Percentiles rank a stretch among this genome's conserved stretches.
Evolutionary conservation across 1,139 yeast species (phyloP).

Genomic region (Hanseniaspora gamundiae): DNA sequence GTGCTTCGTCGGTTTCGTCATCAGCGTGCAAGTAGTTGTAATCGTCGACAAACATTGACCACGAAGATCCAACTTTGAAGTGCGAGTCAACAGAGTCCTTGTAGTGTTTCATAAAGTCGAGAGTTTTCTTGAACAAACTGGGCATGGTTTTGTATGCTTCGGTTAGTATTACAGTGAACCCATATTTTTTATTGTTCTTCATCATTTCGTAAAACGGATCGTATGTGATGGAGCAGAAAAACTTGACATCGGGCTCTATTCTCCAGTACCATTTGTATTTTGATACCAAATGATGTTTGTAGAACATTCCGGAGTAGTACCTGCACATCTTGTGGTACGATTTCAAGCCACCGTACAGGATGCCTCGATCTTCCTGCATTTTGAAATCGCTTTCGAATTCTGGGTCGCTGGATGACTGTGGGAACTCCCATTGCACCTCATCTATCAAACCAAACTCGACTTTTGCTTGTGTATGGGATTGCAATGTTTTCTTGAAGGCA

Average conservation of each 20-base stretch:
- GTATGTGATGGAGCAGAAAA: slow-evolving; percentile 79
- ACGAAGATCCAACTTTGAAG: slow-evolving; percentile 41
- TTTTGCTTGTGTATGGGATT: slow-evolving; percentile 39
- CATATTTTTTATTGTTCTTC: slow-evolving; percentile 55
- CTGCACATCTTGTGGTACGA: slow-evolving; percentile 66
- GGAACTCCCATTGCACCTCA: slow-evolving; percentile 26
- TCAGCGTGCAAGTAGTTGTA: slow-evolving; percentile 19
- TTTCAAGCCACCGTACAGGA: slow-evolving; percentile 69
- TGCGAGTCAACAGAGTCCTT: slow-evolving; percentile 9
- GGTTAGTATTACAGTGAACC: slow-evolving; percentile 64
- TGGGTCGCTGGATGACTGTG: slow-evolving; percentile 14
- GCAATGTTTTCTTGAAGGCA: slow-evolving; percentile 43
- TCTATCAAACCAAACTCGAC: slow-evolving; percentile 37
- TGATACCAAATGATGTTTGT: slow-evolving; percentile 54
- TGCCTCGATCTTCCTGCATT: slow-evolving; percentile 68
- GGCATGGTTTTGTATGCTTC: slow-evolving; percentile 76
- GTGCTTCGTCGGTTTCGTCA: slow-evolving; percentile 25
- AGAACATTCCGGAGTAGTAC: slow-evolving; percentile 68
- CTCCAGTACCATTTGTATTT: slow-evolving; percentile 87
- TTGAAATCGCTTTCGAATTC: slow-evolving; percentile 7
- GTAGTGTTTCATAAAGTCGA: slow-evolving; percentile 40
- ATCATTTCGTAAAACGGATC: slow-evolving; percentile 85
- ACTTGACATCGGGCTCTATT: slow-evolving; percentile 83
- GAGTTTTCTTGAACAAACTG: slow-evolving; percentile 60
- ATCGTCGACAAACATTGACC: slow-evolving; percentile 40